These are phyloP conservation scores for Tylopilus rubrobrunneus DNA, from an alignment of 768 basidiomycete genomes.

Conservation along the genomic window DNA sequence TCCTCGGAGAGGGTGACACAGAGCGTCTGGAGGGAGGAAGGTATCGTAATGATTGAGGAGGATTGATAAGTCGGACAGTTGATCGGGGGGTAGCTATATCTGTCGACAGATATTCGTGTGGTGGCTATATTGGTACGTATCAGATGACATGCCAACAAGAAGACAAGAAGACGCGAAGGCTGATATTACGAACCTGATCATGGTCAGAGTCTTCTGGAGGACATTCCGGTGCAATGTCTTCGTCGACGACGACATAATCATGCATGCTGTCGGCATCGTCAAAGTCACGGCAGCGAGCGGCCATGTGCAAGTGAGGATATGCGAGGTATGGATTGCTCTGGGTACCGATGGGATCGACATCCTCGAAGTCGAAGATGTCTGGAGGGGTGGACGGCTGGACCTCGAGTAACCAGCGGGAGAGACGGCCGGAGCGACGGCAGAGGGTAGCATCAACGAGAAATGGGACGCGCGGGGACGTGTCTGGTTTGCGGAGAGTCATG, in stretches of 20 bases:
- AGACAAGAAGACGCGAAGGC: slow-evolving; percentile 1
- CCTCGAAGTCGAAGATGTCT: slow-evolving; percentile 17
- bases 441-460: slow-evolving; percentile 15
- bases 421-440: slow-evolving; percentile 36
- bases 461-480: slow-evolving; percentile 22
- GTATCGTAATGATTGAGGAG: slow-evolving; percentile 39
- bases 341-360: slow-evolving; percentile 27
- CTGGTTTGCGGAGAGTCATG: slow-evolving; percentile 26
- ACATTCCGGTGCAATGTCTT: slow-evolving; percentile 26
- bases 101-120: slow-evolving; percentile 19
- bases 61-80: slow-evolving; percentile 33
- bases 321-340: slow-evolving; percentile 39
- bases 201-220: slow-evolving; percentile 12
- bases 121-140: slow-evolving; percentile 19
- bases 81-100: slow-evolving; percentile 29
- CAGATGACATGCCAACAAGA: slow-evolving; percentile 17
- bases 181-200: slow-evolving; percentile 27
- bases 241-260: slow-evolving; percentile 41
- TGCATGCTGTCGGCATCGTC: slow-evolving; percentile 36
- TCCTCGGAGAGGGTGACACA: slow-evolving; percentile 37
- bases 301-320: slow-evolving; percentile 34
- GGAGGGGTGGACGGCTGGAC: slow-evolving; percentile 27
- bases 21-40: slow-evolving; percentile 41
- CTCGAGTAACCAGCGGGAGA: slow-evolving; percentile 44
- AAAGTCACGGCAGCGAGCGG: slow-evolving; percentile 24